These are phyloP conservation scores for Ailanthus altissimus DNA, from an alignment of 345 rosid genomes.

Conservation along the genomic window DNA sequence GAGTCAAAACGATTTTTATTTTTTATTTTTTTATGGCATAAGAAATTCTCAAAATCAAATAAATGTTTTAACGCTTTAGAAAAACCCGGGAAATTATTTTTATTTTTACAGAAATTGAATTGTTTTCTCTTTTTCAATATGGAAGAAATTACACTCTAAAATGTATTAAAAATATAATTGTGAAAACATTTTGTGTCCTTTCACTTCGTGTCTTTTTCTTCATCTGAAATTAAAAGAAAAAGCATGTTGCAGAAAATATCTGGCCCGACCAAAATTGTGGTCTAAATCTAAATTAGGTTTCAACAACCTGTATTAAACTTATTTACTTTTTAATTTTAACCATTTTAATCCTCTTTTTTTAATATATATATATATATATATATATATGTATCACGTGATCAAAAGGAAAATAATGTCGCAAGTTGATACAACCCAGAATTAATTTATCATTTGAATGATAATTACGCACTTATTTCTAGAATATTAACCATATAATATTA, in stretches of 20 bases:
- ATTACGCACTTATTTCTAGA: too few relatives aligned
- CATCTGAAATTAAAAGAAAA: not conserved
- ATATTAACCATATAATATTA: too few relatives aligned
- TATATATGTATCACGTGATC: too few relatives aligned
- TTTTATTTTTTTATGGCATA: not conserved
- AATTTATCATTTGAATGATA: too few relatives aligned
- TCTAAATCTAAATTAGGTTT: not conserved
- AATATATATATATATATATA: too few relatives aligned
- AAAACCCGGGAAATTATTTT: too few relatives aligned
- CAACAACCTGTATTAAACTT: not conserved
- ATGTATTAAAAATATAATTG: too few relatives aligned
- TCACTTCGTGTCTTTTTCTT: not conserved
- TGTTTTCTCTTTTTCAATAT: too few relatives aligned
- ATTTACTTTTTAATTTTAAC: not conserved
- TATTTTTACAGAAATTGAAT: too few relatives aligned
- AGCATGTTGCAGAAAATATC: not conserved
- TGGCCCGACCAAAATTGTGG: not conserved
- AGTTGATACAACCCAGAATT: too few relatives aligned
- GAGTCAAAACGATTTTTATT: not conserved
- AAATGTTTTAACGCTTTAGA: not conserved
- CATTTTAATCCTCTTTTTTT: not conserved
- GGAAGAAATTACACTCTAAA: too few relatives aligned
- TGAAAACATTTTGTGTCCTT: not conserved
- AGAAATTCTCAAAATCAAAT: not conserved
- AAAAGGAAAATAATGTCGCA: too few relatives aligned